A percentile compares a stretch with the other conserved stretches of the same genome.
Conservation (phyloP, 2,329 filamentous ascomycete species). For the Exophiala lecanii-corni region DNA sequence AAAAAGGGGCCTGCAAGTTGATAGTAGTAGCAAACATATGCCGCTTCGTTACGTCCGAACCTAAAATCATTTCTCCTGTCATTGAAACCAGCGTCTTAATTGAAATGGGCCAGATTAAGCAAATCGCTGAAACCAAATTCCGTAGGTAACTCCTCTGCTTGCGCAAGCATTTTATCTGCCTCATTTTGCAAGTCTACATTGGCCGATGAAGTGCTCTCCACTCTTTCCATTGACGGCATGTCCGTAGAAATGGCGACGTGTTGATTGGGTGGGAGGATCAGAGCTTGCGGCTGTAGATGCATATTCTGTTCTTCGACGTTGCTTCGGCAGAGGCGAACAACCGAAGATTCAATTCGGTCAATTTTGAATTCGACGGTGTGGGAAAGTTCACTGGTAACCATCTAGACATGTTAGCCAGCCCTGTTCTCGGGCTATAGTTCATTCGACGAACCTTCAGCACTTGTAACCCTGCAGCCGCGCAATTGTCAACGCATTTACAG, state of each 20-base stretch:
- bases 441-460: constrained; percentile 17
- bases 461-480: constrained; percentile 15
- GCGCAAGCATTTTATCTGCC: neutral
- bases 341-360: constrained; percentile 15
- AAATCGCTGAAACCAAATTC: constrained; percentile 1
- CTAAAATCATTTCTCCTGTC: neutral
- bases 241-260: neutral
- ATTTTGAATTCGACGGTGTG: constrained; percentile 26
- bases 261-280: neutral
- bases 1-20: too few relatives aligned
- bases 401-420: too few relatives aligned
- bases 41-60: neutral
- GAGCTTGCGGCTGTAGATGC: neutral
- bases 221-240: neutral
- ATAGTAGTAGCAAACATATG: too few relatives aligned
- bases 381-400: constrained; percentile 20
- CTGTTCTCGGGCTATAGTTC: too few relatives aligned
- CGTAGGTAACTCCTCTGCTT: neutral
- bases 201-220: neutral
- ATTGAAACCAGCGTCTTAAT: neutral
- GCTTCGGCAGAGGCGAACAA: neutral
- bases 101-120: neutral
- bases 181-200: neutral
- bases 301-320: neutral
- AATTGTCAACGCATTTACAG: constrained; percentile 17